Percentiles rank a stretch among this genome's conserved stretches.
Evolutionary conservation across 192 early-diverging fungal genomes (phyloP).

Genomic region (Kappamyces sp.): DNA sequence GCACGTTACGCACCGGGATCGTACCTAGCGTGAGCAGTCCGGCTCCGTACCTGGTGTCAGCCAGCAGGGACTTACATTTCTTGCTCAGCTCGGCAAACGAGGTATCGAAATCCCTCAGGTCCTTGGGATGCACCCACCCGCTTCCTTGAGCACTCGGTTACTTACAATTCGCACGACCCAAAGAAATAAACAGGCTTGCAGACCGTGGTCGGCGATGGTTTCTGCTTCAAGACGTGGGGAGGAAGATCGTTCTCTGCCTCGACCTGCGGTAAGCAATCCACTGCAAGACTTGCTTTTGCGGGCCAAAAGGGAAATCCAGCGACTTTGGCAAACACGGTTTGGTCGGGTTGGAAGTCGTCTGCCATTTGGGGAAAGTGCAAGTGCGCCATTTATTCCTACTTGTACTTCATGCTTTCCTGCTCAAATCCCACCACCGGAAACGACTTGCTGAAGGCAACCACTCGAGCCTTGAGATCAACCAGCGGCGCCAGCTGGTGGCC

Average conservation of each 20-base stretch:
- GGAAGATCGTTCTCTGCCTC: constrained; percentile 4
- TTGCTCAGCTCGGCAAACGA: not conserved
- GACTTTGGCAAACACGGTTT: constrained; percentile 15
- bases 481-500: constrained; percentile 47
- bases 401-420: constrained; percentile 23
- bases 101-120: not conserved
- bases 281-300: constrained; percentile 1
- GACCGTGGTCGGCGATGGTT: not conserved
- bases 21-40: no score
- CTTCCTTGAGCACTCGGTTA: not conserved
- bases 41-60: no score
- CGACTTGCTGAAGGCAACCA: constrained; percentile 70
- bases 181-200: constrained; percentile 15
- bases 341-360: constrained; percentile 9
- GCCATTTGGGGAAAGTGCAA: not conserved
- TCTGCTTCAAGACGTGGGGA: not conserved
- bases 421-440: constrained; percentile 86
- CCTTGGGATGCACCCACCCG: constrained; percentile 4
- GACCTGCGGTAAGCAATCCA: not conserved
- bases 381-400: constrained; percentile 2
- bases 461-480: constrained; percentile 66
- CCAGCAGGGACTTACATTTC: not conserved
- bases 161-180: constrained; percentile 13
- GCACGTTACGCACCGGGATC: no score
- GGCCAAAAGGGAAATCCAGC: constrained; percentile 13